Evolutionary conservation across 2,329 filamentous ascomycete genomes (phyloP), one percentile per base, ranked within the genome.

Genomic region (Dryadomyces quercus-mongolicae): DNA sequence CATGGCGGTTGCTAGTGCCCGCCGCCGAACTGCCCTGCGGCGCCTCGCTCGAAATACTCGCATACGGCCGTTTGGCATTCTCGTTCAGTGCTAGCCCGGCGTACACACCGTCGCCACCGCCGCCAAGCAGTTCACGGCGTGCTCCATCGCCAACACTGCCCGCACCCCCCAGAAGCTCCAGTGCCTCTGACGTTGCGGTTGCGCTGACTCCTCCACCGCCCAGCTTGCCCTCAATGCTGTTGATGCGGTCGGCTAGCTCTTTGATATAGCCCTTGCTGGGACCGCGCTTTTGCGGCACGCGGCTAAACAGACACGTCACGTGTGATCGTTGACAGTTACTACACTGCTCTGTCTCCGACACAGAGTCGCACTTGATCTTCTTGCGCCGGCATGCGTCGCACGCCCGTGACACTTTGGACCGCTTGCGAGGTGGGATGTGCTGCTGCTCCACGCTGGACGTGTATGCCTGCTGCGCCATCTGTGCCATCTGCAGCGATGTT

Each of bases 241-340:
- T 83, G 56, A 95, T 82, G 25, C 90, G 77, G 64, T 95, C 89
- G 22, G 89, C 88, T 21, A 95, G 77, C 67, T 95, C 89, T 66
- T 94, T 95, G 66, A 95, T 95, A 62, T 76, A 88, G 77, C 90
- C 90, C 77, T 95, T 95, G 65, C 86, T 93, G 2, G 90, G 89
- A 1, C 90, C 89, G 57, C 88, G 78, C 68, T 93, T 95, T 75
- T 93, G 88, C 1, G 88, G 89, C 53, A 93, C 84, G 51, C 90
- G 80, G 67, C 87, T 94, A 65, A 95, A 95, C 20, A 90, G 77
- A 68, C 90, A 95, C 21, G 75, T 73, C n/a, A 83, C 79, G n/a
- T 80, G 79, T 8, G 87, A 84, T 53, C 88, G 81, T 54, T 83
- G 82, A 66, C 90, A 95, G 63, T 88, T 92, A 2, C 86, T 86